These are phyloP conservation scores for Alternaria burnsii DNA, from an alignment of 2,329 filamentous ascomycete species.

Conservation along the genomic window DNA sequence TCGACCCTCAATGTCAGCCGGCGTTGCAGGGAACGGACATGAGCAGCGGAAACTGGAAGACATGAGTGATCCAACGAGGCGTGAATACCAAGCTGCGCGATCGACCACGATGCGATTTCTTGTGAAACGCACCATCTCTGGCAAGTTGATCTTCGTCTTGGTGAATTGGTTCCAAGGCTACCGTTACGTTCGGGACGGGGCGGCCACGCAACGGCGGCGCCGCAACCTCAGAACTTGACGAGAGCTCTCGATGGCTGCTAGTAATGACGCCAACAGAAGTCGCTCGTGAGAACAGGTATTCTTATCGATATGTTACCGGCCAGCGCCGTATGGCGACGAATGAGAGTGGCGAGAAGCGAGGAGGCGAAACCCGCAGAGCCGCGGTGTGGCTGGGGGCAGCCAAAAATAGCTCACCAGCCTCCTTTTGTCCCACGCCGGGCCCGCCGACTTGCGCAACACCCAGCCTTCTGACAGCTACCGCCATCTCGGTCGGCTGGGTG, in stretches of 20 bases:
- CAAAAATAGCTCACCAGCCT: constrained; percentile 17
- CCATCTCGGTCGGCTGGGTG: constrained; percentile 3
- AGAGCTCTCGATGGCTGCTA: not conserved
- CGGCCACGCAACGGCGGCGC: constrained; percentile 6
- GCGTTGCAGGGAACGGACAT: constrained; percentile 14
- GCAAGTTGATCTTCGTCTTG: not conserved
- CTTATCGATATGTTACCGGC: not conserved
- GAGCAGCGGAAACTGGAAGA: constrained; percentile 3
- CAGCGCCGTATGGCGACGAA: not conserved
- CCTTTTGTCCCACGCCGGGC: not conserved
- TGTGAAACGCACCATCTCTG: constrained; percentile 7
- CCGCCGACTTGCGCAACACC: constrained; percentile 6
- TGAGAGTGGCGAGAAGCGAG: constrained; percentile 1
- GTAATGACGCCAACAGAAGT: not conserved
- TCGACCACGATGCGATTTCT: not conserved
- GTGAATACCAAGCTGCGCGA: not conserved
- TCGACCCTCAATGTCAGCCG: not conserved
- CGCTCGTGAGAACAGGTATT: not conserved
- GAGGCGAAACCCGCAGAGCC: constrained; percentile 8
- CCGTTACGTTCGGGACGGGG: not conserved
- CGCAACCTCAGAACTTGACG: not conserved
- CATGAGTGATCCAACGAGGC: not conserved
- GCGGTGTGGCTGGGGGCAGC: constrained; percentile 15
- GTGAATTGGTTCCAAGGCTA: not conserved
- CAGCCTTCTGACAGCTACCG: constrained; percentile 9